Conservation (phyloP, 257 asterid genomes). For the Echites panduratus region DNA sequence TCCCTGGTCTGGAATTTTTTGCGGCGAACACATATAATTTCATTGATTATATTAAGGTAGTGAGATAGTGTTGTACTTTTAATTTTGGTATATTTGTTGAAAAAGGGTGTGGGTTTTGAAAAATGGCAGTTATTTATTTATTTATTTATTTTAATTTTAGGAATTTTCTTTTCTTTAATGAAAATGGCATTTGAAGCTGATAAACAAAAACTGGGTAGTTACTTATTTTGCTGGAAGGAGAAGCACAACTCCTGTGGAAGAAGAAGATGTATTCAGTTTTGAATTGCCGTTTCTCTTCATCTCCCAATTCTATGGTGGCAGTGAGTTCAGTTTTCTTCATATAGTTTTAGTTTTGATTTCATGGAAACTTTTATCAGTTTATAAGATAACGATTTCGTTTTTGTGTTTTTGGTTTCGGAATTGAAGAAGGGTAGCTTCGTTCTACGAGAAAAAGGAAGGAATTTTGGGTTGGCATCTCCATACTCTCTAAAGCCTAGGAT, state of each 20-base stretch:
- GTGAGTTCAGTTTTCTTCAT: neutral
- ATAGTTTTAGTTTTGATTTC: no score
- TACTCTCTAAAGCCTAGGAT: neutral
- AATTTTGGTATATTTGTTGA: no score
- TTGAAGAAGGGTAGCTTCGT: neutral
- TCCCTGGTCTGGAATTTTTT: no score
- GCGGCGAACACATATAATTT: no score
- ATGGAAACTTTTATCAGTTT: neutral
- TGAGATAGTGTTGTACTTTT: no score
- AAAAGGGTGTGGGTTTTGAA: no score
- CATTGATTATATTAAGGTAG: no score
- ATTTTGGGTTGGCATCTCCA: neutral
- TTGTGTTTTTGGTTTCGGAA: neutral
- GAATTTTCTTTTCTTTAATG: no score
- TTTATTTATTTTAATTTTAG: no score
- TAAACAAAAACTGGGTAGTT: no score
- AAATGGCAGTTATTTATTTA: no score
- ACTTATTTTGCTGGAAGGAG: neutral
- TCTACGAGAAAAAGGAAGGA: neutral
- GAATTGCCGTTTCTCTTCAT: neutral
- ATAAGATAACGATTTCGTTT: neutral
- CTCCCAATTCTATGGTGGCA: neutral
- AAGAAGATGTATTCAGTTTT: neutral
- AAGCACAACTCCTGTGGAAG: neutral
- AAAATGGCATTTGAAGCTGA: no score